Conservation (phyloP, 805 yeast genomes). For the Lachancea mirantina region DNA sequence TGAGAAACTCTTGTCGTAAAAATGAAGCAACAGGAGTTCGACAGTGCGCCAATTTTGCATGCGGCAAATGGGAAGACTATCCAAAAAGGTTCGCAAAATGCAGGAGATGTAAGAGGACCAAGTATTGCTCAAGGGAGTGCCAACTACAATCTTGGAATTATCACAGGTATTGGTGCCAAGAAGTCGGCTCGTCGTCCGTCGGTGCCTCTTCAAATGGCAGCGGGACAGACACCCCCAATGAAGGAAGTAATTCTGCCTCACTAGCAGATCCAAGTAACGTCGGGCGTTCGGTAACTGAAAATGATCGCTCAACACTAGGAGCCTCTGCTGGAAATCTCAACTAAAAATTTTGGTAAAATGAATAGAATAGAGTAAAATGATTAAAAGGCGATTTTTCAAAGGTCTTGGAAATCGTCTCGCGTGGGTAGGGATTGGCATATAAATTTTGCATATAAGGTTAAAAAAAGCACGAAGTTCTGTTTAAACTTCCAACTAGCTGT, state of each 20-base stretch:
- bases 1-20: conserved; percentile 90
- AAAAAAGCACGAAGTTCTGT: too few relatives aligned
- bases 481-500: too few relatives aligned
- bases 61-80: conserved; percentile 89
- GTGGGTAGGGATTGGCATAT: too few relatives aligned
- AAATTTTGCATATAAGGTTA: too few relatives aligned
- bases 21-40: conserved; percentile 83
- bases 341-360: too few relatives aligned
- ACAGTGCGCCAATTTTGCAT: conserved; percentile 88
- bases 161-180: conserved; percentile 91
- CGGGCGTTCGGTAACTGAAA: conserved; percentile 3
- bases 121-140: conserved; percentile 89
- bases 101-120: conserved; percentile 87
- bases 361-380: too few relatives aligned
- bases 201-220: conserved; percentile 5
- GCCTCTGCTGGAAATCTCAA: conserved; percentile 5
- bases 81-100: conserved; percentile 95
- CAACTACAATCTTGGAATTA: conserved; percentile 88
- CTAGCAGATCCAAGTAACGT: conserved; percentile 3
- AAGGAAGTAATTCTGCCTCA: conserved; percentile 2
- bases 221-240: conserved; percentile 6
- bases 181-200: conserved; percentile 27
- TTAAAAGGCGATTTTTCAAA: too few relatives aligned
- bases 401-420: too few relatives aligned
- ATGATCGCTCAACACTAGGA: conserved; percentile 2